Base-by-base conservation (phyloP, 257 asterid species). In the Scutellaria barbata region DNA sequence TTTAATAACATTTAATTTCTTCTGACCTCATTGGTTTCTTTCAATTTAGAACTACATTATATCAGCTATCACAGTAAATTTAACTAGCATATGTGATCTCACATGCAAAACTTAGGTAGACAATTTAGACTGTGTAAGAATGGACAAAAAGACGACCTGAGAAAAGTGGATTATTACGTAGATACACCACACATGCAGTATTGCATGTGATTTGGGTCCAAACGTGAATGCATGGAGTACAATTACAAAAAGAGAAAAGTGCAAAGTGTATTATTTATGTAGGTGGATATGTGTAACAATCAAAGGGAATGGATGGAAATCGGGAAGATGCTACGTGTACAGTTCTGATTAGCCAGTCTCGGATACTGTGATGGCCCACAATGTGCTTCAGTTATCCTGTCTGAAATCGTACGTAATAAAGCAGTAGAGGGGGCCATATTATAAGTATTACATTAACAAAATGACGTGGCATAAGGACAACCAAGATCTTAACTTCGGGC, bases 401-500 rank as follows among this genome's bases (percentile, higher is more conserved):
- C 72, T 30, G 42, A 71, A 37, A 33, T 16, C 35, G 69, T 33
- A 48, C 71, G 69, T 14, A 25, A 35, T 60, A 48, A 65, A 67
- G 81, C 48, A 77, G 4, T 30, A 78, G 48, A 10, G 65, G 74
- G 77, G 89, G 80, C 8, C 79, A n/a, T n/a, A n/a, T n/a, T 66
- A 22, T 22, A 22, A 22, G 10, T 22, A 7, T 33, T 69, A 63
- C 65, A 25, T 1, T 73, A 39, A 16, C 52, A 33, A 3, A n/a
- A 40, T 80, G 89, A 88, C 86, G 95, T 88, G 96, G 92, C 37
- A 0, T 20, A 10, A 43, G 10, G 25, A 50, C 67, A 67, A 46
- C 96, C 90, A 85, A 69, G 71, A 65, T 53, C 62, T 69, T 64
- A 13, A 10, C 18, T 71, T 6, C 68, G 69, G 74, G 55, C 1